Percentiles rank a stretch among this genome's conserved stretches.
phyloP scores from a whole-genome alignment of 768 basidiomycete genomes.

The Russula vinacea region DNA sequence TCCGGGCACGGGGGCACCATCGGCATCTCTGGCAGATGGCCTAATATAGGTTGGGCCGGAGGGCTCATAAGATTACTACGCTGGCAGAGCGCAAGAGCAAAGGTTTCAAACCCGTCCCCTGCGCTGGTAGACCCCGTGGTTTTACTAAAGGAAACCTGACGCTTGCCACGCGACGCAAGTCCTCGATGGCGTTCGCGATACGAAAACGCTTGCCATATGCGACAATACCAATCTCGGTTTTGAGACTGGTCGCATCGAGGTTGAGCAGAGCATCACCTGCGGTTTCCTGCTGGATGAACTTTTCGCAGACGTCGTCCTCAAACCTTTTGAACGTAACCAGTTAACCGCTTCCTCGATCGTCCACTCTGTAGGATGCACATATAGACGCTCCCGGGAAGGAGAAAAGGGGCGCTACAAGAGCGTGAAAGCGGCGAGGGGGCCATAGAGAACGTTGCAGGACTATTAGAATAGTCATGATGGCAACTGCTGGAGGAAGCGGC shows the following conservation, averaged over 20 bases:
- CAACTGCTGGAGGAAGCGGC: constrained; percentile 30
- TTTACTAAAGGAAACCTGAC: constrained; percentile 44
- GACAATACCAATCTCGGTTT: constrained; percentile 86
- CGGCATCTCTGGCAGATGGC: constrained; percentile 17
- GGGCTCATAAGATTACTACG: constrained; percentile 33
- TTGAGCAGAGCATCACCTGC: constrained; percentile 97
- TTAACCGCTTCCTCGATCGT: constrained; percentile 81
- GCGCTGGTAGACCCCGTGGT: constrained; percentile 29
- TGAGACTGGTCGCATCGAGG: constrained; percentile 86
- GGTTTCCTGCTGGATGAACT: constrained; percentile 97
- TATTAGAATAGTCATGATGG: constrained; percentile 28
- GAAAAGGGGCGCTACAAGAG: neutral
- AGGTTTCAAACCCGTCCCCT: constrained; percentile 29
- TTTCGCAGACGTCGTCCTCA: constrained; percentile 74
- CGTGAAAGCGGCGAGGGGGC: constrained; percentile 8
- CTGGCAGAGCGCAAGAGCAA: constrained; percentile 30
- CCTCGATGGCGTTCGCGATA: constrained; percentile 87
- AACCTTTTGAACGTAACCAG: constrained; percentile 84
- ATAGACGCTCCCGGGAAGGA: constrained; percentile 35
- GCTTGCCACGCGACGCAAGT: constrained; percentile 72
- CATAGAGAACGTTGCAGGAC: constrained; percentile 16
- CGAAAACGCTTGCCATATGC: constrained; percentile 94
- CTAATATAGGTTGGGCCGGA: constrained; percentile 24
- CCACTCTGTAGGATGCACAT: constrained; percentile 69
- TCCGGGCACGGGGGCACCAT: constrained; percentile 3